phyloP scores from a whole-genome alignment of 2,329 filamentous ascomycete species.

The Fusarium piperis region DNA sequence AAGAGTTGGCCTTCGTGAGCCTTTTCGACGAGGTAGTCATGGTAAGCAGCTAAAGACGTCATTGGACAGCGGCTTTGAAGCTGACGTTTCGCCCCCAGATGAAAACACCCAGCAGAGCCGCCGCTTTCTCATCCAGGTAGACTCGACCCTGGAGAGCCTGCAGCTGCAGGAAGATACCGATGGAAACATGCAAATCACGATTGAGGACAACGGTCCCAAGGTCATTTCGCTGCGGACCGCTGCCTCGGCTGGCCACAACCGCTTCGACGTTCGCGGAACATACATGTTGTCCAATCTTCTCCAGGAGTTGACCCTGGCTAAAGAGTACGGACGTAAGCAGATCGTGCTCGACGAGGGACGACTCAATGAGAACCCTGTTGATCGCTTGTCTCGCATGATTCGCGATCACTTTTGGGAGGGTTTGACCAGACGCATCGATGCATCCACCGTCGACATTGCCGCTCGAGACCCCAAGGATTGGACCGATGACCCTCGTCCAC shows the following conservation, averaged over 20 bases:
- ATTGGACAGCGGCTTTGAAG: not conserved
- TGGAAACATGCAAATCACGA: slow-evolving; percentile 95
- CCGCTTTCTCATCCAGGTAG: slow-evolving; percentile 87
- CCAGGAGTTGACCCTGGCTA: slow-evolving; percentile 91
- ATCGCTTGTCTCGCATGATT: slow-evolving; percentile 86
- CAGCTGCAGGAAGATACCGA: slow-evolving; percentile 92
- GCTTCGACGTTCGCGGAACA: slow-evolving; percentile 90
- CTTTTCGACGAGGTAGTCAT: slow-evolving; percentile 68
- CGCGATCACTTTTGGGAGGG: slow-evolving; percentile 92
- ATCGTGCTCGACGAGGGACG: slow-evolving; percentile 92
- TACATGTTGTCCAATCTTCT: slow-evolving; percentile 98
- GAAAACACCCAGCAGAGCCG: slow-evolving; percentile 74
- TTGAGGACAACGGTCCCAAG: slow-evolving; percentile 95
- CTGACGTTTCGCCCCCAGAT: slow-evolving; percentile 62
- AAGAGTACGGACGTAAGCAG: slow-evolving; percentile 88
- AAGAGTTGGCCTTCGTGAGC: slow-evolving; percentile 61
- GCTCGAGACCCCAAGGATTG: slow-evolving; percentile 94
- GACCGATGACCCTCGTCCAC: slow-evolving; percentile 87
- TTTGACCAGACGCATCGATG: slow-evolving; percentile 89
- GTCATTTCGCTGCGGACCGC: slow-evolving; percentile 86
- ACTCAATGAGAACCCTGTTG: slow-evolving; percentile 94
- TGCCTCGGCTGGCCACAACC: slow-evolving; percentile 84
- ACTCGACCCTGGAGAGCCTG: slow-evolving; percentile 81
- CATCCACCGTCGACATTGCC: slow-evolving; percentile 84
- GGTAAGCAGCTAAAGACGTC: slow-evolving; percentile 51